Evolutionary conservation across 345 rosid species (phyloP), one percentile per base, ranked within the genome.

Genomic region (Lenwebbia sp.): DNA sequence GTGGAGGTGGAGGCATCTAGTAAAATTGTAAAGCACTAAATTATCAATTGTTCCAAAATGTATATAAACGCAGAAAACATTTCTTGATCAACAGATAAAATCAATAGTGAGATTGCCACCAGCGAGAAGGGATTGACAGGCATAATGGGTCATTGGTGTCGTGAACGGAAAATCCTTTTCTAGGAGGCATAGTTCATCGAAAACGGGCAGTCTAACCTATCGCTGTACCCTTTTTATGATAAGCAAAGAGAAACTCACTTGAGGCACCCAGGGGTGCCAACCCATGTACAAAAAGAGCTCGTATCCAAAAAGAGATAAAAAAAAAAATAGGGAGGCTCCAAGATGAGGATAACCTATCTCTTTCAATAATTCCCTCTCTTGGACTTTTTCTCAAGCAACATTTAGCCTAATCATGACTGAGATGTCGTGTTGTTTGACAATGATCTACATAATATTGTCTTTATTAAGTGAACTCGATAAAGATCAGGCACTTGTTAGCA

Each of bases 1-100:
- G 85, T 85, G 91, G 90, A 89, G 94, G 91, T 84, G 93, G 95
- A 83, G 90, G 82, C 76, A 90, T 93, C 98, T 96, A 91, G 84
- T 88, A 84, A 47, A 89, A 90, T 86, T 86, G 85, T 86, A 70
- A 85, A 89, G 44, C 51, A 50, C 51, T 58, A 57, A 58, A 57
- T 54, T 84, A 84, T 13, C 37, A 58, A 40, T n/a, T 44, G 25
- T 58, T 30, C 78, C 57, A 87, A 62, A 54, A 86, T 74, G 74
- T 70, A 33, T 19, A 84, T 70, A 40, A 51, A 55, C 26, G 5
- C 62, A 44, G 53, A 30, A 41, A 82, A 44, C 15, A 47, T 52
- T 54, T 52, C 33, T 57, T 33, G 30, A 60, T 33, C n/a, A 54
- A 82, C 47, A 33, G 10, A 28, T 51, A 23, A 50, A 41, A 57